A percentile compares a stretch with the other conserved stretches of the same genome.
These are phyloP conservation scores for Apiotrichum gracile DNA, from an alignment of 1,284 basidiomycete species.

Conservation along the genomic window DNA sequence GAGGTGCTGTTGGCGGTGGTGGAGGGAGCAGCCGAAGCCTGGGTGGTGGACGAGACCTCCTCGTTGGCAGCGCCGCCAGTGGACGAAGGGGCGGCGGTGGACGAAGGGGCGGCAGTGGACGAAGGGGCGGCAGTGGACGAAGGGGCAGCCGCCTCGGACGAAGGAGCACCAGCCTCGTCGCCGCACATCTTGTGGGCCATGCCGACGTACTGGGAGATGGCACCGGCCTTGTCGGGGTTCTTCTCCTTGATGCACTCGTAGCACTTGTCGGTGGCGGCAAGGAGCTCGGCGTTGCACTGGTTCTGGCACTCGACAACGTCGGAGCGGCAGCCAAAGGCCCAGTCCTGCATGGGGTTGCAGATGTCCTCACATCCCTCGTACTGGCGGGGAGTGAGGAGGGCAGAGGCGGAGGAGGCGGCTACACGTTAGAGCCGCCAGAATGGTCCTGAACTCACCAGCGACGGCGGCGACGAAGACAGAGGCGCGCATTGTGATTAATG, in stretches of 20 bases:
- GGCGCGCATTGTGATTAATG: constrained; percentile 5
- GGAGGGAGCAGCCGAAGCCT: too few relatives aligned
- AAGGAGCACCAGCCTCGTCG: background rate
- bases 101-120: background rate
- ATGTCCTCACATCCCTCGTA: constrained; percentile 11
- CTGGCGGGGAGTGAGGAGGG: constrained; percentile 4
- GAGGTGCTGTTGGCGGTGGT: too few relatives aligned
- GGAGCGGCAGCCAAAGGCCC: constrained; percentile 14
- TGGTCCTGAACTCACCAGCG: constrained; percentile 4
- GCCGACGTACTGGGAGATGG: constrained; percentile 7
- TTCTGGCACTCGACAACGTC: constrained; percentile 13
- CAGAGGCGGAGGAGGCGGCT: constrained; percentile 10
- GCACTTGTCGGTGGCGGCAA: constrained; percentile 6
- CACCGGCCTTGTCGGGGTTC: constrained; percentile 6
- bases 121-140: background rate
- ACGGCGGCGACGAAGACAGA: constrained; percentile 7
- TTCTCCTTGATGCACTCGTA: constrained; percentile 8
- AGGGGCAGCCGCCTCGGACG: background rate
- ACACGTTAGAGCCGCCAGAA: background rate
- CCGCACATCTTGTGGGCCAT: constrained; percentile 13
- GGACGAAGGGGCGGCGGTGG: too few relatives aligned
- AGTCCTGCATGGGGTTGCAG: constrained; percentile 17
- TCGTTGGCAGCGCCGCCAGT: too few relatives aligned
- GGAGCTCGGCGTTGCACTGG: constrained; percentile 14
- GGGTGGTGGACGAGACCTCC: too few relatives aligned